A percentile compares a stretch with the other conserved stretches of the same genome.
These are phyloP conservation scores for Podospora fimiseda DNA, from an alignment of 495 filamentous ascomycete genomes.

Conservation along the genomic window DNA sequence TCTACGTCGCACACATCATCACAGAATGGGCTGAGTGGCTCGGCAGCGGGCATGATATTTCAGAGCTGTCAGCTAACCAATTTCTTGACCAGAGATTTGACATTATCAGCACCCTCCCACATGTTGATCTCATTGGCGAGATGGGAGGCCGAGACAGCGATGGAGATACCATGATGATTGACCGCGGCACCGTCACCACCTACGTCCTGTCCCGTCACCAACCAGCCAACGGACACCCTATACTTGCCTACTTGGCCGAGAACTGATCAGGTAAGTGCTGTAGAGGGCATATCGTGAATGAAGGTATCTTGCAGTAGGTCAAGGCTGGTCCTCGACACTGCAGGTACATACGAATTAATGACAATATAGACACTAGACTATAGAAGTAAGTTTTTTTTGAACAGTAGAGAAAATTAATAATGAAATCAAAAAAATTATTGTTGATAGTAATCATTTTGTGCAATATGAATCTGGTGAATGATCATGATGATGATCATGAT, in stretches of 20 bases:
- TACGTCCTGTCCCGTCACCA: neutral
- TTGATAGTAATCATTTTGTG: too few species aligned
- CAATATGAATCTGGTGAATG: too few species aligned
- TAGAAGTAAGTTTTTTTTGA: too few species aligned
- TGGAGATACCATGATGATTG: neutral
- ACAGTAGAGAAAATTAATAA: too few species aligned
- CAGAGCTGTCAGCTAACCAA: neutral
- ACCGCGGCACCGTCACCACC: neutral
- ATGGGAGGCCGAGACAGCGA: neutral
- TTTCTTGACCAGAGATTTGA: neutral
- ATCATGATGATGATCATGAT: too few species aligned
- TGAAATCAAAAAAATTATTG: too few species aligned
- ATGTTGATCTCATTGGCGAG: neutral
- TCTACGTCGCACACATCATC: neutral
- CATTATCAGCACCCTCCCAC: neutral
- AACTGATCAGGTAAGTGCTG: neutral
- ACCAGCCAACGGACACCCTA: neutral
- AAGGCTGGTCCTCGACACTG: too few species aligned
- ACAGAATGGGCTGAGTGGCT: neutral
- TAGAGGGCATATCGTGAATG: too few species aligned
- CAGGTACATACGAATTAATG: too few species aligned
- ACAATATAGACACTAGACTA: too few species aligned
- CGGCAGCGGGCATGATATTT: neutral
- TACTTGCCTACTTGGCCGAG: neutral
- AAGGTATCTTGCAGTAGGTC: too few species aligned